Base-by-base conservation (phyloP, 306 rosid species). In the Castanopsis chinensis region DNA sequence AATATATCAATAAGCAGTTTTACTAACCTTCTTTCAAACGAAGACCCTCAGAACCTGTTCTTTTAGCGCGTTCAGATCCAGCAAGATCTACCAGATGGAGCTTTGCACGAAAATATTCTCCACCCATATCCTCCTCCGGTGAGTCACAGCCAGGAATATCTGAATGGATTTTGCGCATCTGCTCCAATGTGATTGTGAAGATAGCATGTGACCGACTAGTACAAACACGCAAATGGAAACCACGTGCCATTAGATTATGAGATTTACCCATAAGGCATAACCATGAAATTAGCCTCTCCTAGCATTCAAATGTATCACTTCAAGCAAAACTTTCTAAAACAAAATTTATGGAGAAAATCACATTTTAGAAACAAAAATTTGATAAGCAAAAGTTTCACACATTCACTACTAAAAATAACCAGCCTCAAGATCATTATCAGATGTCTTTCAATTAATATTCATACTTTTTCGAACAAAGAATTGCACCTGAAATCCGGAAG, bases 31-130 rank as follows among this genome's bases (percentile, higher is more conserved):
- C 97, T 83, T 85, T 89, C 28, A 92, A 89, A 76, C 97, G 97
- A 72, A 87, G 74, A 77, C 94, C 92, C 56, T 87, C 91, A 19
- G 97, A 86, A 77, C 97, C 94, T 43, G 97, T 87, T 83, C 97
- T 89, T 86, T 92, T 92, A 69, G 94, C 97, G 83, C 94, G 89
- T 76, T 92, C 97, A 59, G 97, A 92, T 84, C 97, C 97, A 68
- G 97, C 97, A 54, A 92, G 91, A 90, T 92, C 97, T 75, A 92
- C 97, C 82, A 92, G 86, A 85, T 92, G 97, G 73, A 92, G 89
- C 88, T 92, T 92, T 73, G 94, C 93, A 72, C 93, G 89, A 81
- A 92, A 86, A 76, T 92, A 92, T 80, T 90, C 97, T 86, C 89
- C 93, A 71, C 94, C 94, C 89, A 90, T 90, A 78, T 90, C 94